These are phyloP conservation scores for Babesia bovis DNA, from an alignment of 169 alveolate genomes.

Conservation along the genomic window DNA sequence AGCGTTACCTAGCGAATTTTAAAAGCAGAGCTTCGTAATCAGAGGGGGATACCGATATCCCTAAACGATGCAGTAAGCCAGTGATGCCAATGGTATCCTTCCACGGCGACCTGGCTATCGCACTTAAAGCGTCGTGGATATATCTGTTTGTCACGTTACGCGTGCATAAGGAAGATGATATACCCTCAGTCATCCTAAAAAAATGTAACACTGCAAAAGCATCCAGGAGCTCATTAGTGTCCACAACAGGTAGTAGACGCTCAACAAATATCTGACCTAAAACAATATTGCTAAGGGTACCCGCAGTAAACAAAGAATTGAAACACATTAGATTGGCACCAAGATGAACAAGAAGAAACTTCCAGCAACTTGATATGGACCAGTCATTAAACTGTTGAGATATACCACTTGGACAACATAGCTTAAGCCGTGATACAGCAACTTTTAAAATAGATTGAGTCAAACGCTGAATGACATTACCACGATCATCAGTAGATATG, in stretches of 20 bases:
- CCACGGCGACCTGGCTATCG: slow-evolving; percentile 2
- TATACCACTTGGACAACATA: slow-evolving; percentile 6
- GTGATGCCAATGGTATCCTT: neutral
- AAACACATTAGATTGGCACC: slow-evolving; percentile 32
- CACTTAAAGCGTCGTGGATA: slow-evolving; percentile 9
- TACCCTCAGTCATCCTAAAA: neutral
- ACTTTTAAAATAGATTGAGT: slow-evolving; percentile 12
- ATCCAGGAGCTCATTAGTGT: slow-evolving; percentile 24
- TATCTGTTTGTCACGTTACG: slow-evolving; percentile 30
- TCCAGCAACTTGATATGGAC: slow-evolving; percentile 3
- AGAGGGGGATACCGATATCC: neutral
- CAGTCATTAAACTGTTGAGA: neutral
- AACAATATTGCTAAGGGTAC: slow-evolving; percentile 31
- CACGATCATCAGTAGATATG: slow-evolving; percentile 1
- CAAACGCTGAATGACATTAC: slow-evolving; percentile 11
- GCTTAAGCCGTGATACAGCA: slow-evolving; percentile 12
- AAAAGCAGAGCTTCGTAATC: no score
- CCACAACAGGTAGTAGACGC: slow-evolving; percentile 33
- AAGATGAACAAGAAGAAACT: slow-evolving; percentile 20
- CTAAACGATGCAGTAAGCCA: neutral
- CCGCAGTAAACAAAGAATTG: slow-evolving; percentile 23
- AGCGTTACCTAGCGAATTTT: no score
- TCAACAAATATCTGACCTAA: slow-evolving; percentile 30
- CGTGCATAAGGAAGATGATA: slow-evolving; percentile 22
- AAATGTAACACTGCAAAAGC: slow-evolving; percentile 47